phyloP scores from a whole-genome alignment of 2,329 filamentous ascomycete species.

The Tolypocladium ophioglossoides region DNA sequence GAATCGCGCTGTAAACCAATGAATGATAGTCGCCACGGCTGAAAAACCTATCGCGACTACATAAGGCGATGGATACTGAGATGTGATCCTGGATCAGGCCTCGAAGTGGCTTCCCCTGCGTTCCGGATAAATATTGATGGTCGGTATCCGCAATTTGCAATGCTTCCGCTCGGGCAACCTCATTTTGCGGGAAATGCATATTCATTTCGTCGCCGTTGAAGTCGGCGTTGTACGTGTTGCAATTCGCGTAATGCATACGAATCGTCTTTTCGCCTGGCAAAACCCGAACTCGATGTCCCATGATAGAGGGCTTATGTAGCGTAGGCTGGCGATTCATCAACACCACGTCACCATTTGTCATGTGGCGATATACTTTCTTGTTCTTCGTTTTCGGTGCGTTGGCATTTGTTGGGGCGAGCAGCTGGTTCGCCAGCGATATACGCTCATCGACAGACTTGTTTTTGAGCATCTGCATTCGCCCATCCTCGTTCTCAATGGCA shows the following conservation, averaged over 20 bases:
- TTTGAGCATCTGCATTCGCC: conserved; percentile 77
- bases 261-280: conserved; percentile 92
- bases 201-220: conserved; percentile 99
- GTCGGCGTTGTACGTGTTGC: conserved; percentile 98
- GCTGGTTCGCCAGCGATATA: conserved; percentile 83
- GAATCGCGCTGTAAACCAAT: conserved; percentile 76
- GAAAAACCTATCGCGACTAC: conserved; percentile 86
- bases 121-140: conserved; percentile 91
- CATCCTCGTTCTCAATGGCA: conserved; percentile 92
- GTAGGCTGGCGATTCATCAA: conserved; percentile 98
- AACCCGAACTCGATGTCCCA: conserved; percentile 91
- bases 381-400: conserved; percentile 67
- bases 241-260: conserved; percentile 99
- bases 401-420: conserved; percentile 72
- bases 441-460: conserved; percentile 84
- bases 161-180: conserved; percentile 88
- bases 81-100: conserved; percentile 98
- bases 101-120: conserved; percentile 90
- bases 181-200: conserved; percentile 98
- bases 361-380: conserved; percentile 93
- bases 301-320: conserved; percentile 96
- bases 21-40: conserved; percentile 82
- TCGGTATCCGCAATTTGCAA: conserved; percentile 92
- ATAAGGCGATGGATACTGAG: conserved; percentile 84
- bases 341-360: conserved; percentile 93